Evolutionary conservation across 140 eudicot species (phyloP).

Genomic region (Cichorium intybus): DNA sequence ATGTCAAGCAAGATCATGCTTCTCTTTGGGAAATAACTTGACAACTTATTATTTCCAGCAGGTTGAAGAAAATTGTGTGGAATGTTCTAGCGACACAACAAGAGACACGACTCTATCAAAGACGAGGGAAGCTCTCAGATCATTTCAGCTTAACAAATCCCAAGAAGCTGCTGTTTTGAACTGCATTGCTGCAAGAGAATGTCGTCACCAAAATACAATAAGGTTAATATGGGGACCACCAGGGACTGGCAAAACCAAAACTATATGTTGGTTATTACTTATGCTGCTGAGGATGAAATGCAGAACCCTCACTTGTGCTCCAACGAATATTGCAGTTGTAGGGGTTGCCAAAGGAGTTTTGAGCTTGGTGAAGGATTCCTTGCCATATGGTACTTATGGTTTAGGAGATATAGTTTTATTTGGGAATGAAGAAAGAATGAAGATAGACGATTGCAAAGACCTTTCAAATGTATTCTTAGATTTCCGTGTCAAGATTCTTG

Average conservation of each 20-base stretch:
- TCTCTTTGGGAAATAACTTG: background rate
- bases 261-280: slow-evolving; percentile 38
- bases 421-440: slow-evolving; percentile 66
- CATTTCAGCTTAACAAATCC: slow-evolving; percentile 46
- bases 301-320: slow-evolving; percentile 85
- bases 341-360: slow-evolving; percentile 49
- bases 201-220: slow-evolving; percentile 39
- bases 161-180: slow-evolving; percentile 55
- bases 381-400: slow-evolving; percentile 46
- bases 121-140: slow-evolving; percentile 1
- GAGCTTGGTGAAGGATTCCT: slow-evolving; percentile 33
- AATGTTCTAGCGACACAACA: slow-evolving; percentile 28
- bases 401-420: slow-evolving; percentile 68
- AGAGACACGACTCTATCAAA: slow-evolving; percentile 7
- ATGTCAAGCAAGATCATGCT: background rate
- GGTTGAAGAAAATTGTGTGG: slow-evolving; percentile 40
- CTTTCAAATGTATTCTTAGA: slow-evolving; percentile 50
- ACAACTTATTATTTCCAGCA: slow-evolving; percentile 13
- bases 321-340: slow-evolving; percentile 69
- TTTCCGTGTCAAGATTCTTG: slow-evolving; percentile 39
- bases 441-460: slow-evolving; percentile 52
- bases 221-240: slow-evolving; percentile 96
- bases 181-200: slow-evolving; percentile 38
- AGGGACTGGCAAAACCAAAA: slow-evolving; percentile 85
- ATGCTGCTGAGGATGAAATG: slow-evolving; percentile 39